phyloP scores from a whole-genome alignment of 2,329 filamentous ascomycete genomes.

The Stachybotrys chartarum region DNA sequence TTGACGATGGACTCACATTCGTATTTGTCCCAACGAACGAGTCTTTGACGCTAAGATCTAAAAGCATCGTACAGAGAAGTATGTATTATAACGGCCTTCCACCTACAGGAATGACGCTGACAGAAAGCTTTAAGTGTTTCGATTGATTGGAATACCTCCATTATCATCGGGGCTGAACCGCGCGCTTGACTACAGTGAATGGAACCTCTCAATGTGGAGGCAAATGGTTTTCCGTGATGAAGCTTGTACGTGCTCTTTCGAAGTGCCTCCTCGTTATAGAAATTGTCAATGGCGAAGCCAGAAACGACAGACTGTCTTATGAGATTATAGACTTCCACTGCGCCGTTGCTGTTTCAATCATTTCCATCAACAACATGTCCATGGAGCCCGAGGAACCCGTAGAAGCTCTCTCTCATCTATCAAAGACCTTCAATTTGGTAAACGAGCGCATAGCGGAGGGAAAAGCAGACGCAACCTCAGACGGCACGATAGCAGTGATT shows the following conservation, averaged over 20 bases:
- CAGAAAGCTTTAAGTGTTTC: too few relatives aligned
- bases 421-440: slow-evolving; percentile 5
- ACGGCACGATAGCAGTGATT: slow-evolving; percentile 4
- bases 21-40: too few relatives aligned
- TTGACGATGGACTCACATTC: too few relatives aligned
- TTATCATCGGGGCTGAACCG: too few relatives aligned
- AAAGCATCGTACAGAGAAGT: too few relatives aligned
- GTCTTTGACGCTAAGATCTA: neutral
- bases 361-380: neutral
- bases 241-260: slow-evolving; percentile 8
- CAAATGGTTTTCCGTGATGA: slow-evolving; percentile 8
- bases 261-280: neutral
- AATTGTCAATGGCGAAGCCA: neutral
- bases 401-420: slow-evolving; percentile 3
- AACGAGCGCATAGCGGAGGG: slow-evolving; percentile 3
- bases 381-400: neutral
- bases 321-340: slow-evolving; percentile 5
- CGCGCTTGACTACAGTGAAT: too few relatives aligned
- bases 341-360: slow-evolving; percentile 3
- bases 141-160: too few relatives aligned
- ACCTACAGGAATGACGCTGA: too few relatives aligned
- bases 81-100: too few relatives aligned
- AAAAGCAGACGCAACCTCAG: slow-evolving; percentile 3
- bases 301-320: neutral
- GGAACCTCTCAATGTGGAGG: too few relatives aligned